These are phyloP conservation scores for Alectoria sarmentosa DNA, from an alignment of 495 filamentous ascomycete species.

Conservation along the genomic window DNA sequence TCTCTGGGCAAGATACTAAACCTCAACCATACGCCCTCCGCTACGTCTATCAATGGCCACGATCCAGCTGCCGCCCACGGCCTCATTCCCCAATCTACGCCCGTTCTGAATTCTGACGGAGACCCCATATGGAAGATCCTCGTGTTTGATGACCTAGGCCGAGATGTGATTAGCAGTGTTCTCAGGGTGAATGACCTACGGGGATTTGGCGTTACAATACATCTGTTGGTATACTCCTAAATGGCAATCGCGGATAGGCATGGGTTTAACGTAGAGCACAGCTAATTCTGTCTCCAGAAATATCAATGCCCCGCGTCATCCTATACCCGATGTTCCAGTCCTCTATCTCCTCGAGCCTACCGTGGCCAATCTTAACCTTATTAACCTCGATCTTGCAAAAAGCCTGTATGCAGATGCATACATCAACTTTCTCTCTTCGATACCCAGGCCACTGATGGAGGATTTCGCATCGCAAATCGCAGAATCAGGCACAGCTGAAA, in stretches of 20 bases:
- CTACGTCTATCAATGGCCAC: conserved; percentile 49
- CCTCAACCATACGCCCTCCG: conserved; percentile 66
- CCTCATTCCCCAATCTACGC: conserved; percentile 59
- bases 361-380: conserved; percentile 65
- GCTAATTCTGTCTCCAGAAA: conserved; percentile 45
- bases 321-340: conserved; percentile 94
- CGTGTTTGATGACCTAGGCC: conserved; percentile 62
- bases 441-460: conserved; percentile 87
- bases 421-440: conserved; percentile 94
- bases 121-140: conserved; percentile 73
- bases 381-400: conserved; percentile 81
- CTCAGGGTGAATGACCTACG: conserved; percentile 87
- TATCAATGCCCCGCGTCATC: conserved; percentile 72
- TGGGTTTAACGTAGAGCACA: neutral
- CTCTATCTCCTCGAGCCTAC: conserved; percentile 94
- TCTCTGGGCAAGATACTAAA: conserved; percentile 96
- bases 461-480: conserved; percentile 91
- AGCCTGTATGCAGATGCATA: conserved; percentile 90
- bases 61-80: conserved; percentile 48
- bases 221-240: conserved; percentile 54
- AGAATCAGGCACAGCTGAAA: conserved; percentile 71
- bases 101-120: conserved; percentile 81
- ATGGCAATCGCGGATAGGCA: neutral
- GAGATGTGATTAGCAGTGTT: conserved; percentile 85
- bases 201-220: conserved; percentile 92